A percentile compares a stretch with the other conserved stretches of the same genome.
Conservation (phyloP, 768 basidiomycete genomes). For the Lanmaoa pseudosensibilis region DNA sequence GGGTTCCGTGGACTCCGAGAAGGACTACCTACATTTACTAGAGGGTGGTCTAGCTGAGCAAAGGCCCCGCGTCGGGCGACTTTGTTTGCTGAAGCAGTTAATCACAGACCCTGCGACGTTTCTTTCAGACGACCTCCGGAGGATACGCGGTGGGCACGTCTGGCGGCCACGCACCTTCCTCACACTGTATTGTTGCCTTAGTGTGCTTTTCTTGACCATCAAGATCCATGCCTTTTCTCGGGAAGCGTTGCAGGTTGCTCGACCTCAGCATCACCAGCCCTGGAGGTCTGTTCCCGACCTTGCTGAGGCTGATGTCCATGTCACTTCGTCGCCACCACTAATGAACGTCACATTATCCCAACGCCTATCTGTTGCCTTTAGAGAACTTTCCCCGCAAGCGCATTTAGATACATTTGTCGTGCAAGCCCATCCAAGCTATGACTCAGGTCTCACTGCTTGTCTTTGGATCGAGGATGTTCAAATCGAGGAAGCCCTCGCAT, state of each 20-base stretch:
- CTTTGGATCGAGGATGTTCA: conserved; percentile 45
- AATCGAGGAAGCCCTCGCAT: conserved; percentile 35
- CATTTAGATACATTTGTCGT: conserved; percentile 41
- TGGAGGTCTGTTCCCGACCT: not conserved
- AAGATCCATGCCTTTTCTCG: conserved; percentile 21
- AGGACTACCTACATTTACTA: conserved; percentile 14
- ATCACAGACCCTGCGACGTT: conserved; percentile 23
- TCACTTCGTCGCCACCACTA: conserved; percentile 20
- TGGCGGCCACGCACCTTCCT: conserved; percentile 35
- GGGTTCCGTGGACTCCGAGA: not conserved
- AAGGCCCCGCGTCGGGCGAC: conserved; percentile 16
- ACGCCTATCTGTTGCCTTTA: conserved; percentile 38
- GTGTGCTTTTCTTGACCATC: conserved; percentile 40
- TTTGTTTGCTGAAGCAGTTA: conserved; percentile 31
- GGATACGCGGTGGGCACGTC: conserved; percentile 22
- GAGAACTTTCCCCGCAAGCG: conserved; percentile 25
- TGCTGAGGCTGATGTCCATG: not conserved
- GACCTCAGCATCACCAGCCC: not conserved
- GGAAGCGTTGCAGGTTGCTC: conserved; percentile 1
- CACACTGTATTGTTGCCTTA: conserved; percentile 42
- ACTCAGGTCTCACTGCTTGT: conserved; percentile 44
- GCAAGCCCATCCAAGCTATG: conserved; percentile 11
- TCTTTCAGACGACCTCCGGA: conserved; percentile 27
- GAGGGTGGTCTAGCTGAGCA: conserved; percentile 20
- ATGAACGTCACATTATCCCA: conserved; percentile 32